phyloP scores from a whole-genome alignment of 208 protist species.

The Novymonas esmeraldas region DNA sequence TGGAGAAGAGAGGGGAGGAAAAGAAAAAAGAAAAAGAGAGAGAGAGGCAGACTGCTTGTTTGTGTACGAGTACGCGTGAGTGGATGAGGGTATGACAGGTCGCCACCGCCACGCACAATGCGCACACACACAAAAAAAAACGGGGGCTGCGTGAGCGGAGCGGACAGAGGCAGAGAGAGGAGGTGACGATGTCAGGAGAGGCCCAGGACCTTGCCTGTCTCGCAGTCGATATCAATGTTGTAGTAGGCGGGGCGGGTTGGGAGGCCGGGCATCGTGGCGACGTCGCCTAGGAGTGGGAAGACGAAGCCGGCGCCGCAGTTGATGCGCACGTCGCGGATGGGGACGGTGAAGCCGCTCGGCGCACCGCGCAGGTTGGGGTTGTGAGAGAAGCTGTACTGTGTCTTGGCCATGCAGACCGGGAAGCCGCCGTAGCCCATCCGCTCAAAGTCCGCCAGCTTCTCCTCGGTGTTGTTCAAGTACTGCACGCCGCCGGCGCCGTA shows the following conservation, averaged over 20 bases:
- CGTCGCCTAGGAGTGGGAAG: constrained; percentile 94
- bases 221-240: constrained; percentile 96
- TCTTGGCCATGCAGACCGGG: constrained; percentile 98
- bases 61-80: too few relatives aligned
- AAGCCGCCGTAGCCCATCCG: constrained; percentile 79
- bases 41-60: too few relatives aligned
- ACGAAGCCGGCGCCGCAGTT: constrained; percentile 96
- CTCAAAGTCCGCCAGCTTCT: constrained; percentile 90
- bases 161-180: not conserved
- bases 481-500: constrained; percentile 94
- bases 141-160: too few relatives aligned
- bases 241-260: constrained; percentile 96
- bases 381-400: constrained; percentile 96
- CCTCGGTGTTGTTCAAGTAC: constrained; percentile 87
- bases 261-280: constrained; percentile 95
- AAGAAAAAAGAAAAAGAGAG: too few relatives aligned
- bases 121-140: too few relatives aligned
- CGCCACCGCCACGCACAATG: too few relatives aligned
- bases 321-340: constrained; percentile 94
- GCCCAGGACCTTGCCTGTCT: constrained; percentile 90
- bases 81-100: too few relatives aligned
- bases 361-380: constrained; percentile 91
- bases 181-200: constrained; percentile 81
- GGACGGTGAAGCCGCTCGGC: constrained; percentile 90
- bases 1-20: too few relatives aligned